Percentiles rank a stretch among this genome's conserved stretches.
Conservation (phyloP, 2,329 filamentous ascomycete species). For the Colletotrichum costaricense region DNA sequence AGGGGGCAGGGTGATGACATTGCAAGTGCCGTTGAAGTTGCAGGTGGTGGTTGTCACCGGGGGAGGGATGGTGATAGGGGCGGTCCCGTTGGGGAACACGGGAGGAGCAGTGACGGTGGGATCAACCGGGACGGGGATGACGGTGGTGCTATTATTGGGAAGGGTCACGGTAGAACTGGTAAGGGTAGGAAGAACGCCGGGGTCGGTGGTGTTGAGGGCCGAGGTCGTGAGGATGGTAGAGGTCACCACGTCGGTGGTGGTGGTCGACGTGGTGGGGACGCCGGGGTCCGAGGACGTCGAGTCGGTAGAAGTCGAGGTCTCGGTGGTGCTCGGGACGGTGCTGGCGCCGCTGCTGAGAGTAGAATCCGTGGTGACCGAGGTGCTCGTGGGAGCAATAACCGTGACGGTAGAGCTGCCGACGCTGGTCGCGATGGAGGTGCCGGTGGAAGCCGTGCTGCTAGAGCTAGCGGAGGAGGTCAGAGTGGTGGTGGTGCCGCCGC, state of each 20-base stretch:
- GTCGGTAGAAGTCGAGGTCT: not conserved
- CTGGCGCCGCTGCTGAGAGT: not conserved
- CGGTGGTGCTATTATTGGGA: not conserved
- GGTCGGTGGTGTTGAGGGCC: not conserved
- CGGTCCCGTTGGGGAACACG: not conserved
- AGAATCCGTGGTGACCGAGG: not conserved
- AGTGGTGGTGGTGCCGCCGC: not conserved
- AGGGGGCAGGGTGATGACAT: not conserved
- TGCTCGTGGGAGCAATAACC: not conserved
- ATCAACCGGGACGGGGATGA: not conserved
- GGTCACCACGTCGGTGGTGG: not conserved
- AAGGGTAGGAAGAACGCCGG: not conserved
- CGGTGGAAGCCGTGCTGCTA: not conserved
- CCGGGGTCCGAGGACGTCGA: not conserved
- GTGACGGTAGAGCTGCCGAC: not conserved
- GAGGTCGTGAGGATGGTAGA: not conserved
- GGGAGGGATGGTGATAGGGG: not conserved
- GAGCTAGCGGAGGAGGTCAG: not conserved
- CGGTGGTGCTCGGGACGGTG: not conserved
- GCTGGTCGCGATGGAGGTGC: not conserved
- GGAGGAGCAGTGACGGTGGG: not conserved
- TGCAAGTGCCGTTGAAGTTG: conserved; percentile 1
- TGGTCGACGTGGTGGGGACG: not conserved
- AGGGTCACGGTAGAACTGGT: not conserved
- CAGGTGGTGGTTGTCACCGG: not conserved